These are phyloP conservation scores for Penicillium salamii DNA, from an alignment of 495 filamentous ascomycete species.

Conservation along the genomic window DNA sequence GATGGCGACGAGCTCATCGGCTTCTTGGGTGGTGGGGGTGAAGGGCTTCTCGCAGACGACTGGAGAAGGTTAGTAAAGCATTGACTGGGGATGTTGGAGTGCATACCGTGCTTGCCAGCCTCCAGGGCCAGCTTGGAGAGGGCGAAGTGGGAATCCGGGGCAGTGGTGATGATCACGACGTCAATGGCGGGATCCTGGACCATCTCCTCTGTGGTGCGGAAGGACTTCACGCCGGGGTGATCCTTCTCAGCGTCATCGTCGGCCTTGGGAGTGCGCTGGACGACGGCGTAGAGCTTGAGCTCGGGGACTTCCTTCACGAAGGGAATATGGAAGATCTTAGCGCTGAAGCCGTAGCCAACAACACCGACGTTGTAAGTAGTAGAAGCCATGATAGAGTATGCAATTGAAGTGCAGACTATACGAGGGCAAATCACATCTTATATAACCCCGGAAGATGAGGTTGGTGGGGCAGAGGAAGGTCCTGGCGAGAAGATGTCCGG, in stretches of 20 bases:
- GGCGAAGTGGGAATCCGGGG: constrained; percentile 70
- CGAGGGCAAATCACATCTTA: constrained; percentile 1
- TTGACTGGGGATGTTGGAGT: neutral
- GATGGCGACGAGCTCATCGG: constrained; percentile 63
- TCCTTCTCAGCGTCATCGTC: constrained; percentile 65
- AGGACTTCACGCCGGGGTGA: constrained; percentile 62
- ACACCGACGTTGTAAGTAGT: constrained; percentile 57
- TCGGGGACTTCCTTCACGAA: constrained; percentile 65
- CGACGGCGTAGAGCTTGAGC: constrained; percentile 70
- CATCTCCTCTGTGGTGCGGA: constrained; percentile 58
- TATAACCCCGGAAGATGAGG: constrained; percentile 23
- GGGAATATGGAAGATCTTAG: constrained; percentile 88
- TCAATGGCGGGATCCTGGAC: constrained; percentile 65
- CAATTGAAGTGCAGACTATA: neutral
- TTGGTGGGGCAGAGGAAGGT: constrained; percentile 36
- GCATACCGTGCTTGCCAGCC: constrained; percentile 68
- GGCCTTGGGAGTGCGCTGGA: constrained; percentile 70
- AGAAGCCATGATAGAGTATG: constrained; percentile 35
- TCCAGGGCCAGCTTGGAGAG: constrained; percentile 65
- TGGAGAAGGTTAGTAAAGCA: neutral
- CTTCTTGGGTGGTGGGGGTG: constrained; percentile 68
- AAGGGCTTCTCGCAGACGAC: constrained; percentile 90
- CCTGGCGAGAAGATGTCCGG: constrained; percentile 33
- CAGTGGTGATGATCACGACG: constrained; percentile 71
- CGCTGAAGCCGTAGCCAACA: constrained; percentile 73